A percentile compares a stretch with the other conserved stretches of the same genome.
Evolutionary conservation across 2,329 filamentous ascomycete species (phyloP).

Genomic region (Penicillium sp.): DNA sequence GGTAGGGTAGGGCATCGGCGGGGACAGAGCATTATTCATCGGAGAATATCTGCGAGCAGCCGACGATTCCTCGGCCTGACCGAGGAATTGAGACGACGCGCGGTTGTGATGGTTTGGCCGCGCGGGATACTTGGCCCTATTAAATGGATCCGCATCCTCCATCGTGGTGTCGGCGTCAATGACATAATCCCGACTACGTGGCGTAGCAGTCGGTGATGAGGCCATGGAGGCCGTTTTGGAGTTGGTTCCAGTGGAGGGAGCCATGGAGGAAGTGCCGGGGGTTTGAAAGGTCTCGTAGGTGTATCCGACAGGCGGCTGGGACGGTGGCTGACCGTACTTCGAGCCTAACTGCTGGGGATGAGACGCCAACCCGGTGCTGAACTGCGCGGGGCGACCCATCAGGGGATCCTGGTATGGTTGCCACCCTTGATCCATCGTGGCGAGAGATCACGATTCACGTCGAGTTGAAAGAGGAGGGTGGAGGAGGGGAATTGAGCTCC

Average conservation of each 20-base stretch:
- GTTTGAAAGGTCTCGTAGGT: conserved; percentile 71
- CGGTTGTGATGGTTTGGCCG: conserved; percentile 74
- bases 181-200: conserved; percentile 66
- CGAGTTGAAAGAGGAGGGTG: conserved; percentile 15
- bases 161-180: conserved; percentile 78
- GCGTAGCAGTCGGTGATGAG: conserved; percentile 62
- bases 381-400: conserved; percentile 66
- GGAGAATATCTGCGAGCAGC: conserved; percentile 93
- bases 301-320: conserved; percentile 62
- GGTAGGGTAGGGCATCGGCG: conserved; percentile 76
- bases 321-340: conserved; percentile 52
- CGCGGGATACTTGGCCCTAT: conserved; percentile 82
- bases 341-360: conserved; percentile 56
- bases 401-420: conserved; percentile 68
- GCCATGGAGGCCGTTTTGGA: conserved; percentile 58
- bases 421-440: conserved; percentile 63
- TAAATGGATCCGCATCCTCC: conserved; percentile 88
- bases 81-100: conserved; percentile 71
- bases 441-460: conserved; percentile 33
- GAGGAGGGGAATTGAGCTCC: conserved; percentile 18
- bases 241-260: conserved; percentile 43
- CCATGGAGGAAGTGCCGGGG: conserved; percentile 38
- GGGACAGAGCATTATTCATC: conserved; percentile 83
- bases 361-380: conserved; percentile 58
- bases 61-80: conserved; percentile 72